phyloP scores from a whole-genome alignment of 192 early-diverging fungal species.

The Coemansia sp. region DNA sequence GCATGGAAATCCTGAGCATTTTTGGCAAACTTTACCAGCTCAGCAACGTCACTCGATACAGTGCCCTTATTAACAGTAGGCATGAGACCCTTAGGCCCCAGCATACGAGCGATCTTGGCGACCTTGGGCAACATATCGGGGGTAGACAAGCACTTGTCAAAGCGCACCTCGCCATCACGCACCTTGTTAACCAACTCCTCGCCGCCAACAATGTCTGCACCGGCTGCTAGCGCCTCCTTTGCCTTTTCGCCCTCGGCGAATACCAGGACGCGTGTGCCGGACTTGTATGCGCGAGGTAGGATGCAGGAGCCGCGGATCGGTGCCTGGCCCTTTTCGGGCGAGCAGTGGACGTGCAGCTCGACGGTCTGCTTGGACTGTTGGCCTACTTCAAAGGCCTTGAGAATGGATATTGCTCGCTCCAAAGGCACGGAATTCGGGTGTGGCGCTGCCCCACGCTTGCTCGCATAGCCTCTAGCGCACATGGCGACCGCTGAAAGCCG shows the following conservation, averaged over 20 bases:
- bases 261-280: conserved; percentile 64
- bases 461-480: conserved; percentile 7
- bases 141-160: conserved; percentile 88
- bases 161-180: conserved; percentile 64
- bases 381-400: conserved; percentile 71
- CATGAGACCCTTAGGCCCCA: conserved; percentile 98
- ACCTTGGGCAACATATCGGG: conserved; percentile 89
- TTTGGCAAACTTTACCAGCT: conserved; percentile 64
- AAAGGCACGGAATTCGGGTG: conserved; percentile 59
- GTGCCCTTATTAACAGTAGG: conserved; percentile 87
- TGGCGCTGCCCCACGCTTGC: conserved; percentile 17
- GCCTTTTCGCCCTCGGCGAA: conserved; percentile 89
- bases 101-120: conserved; percentile 81
- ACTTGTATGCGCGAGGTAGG: conserved; percentile 68
- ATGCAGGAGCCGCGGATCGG: conserved; percentile 81
- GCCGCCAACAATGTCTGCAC: conserved; percentile 85
- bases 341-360: conserved; percentile 72
- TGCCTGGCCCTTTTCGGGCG: conserved; percentile 75
- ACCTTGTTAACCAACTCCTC: conserved; percentile 81
- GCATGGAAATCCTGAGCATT: conserved; percentile 77
- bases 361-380: conserved; percentile 61
- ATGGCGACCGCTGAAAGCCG: neutral
- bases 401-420: conserved; percentile 54
- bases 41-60: conserved; percentile 76
- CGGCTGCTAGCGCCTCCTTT: conserved; percentile 77